Conservation (phyloP, 352 stramenopile genomes). For the Phytophthora citricola region DNA sequence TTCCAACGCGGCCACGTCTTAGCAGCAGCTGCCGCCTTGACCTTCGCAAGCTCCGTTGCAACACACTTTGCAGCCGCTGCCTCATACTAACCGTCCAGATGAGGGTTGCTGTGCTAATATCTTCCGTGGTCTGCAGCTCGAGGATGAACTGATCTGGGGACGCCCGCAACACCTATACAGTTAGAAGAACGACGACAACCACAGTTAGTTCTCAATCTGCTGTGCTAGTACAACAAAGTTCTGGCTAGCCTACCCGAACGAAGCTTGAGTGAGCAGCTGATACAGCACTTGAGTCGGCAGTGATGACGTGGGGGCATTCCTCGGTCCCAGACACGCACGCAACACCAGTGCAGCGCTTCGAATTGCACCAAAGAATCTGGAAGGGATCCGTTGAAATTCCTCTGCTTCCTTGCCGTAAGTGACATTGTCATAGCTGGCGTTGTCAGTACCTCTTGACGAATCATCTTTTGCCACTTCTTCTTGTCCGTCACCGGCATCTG, state of each 20-base stretch:
- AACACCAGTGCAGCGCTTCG: slow-evolving; percentile 65
- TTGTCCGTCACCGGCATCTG: slow-evolving; percentile 20
- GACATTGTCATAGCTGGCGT: slow-evolving; percentile 11
- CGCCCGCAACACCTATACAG: slow-evolving; percentile 56
- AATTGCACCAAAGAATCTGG: slow-evolving; percentile 57
- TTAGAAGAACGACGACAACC: background rate
- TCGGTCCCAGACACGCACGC: slow-evolving; percentile 62
- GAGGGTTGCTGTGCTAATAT: slow-evolving; percentile 69
- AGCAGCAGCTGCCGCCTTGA: slow-evolving; percentile 59
- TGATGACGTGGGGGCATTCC: slow-evolving; percentile 13
- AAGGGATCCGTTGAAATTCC: slow-evolving; percentile 39
- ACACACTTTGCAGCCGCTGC: slow-evolving; percentile 61
- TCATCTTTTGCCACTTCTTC: slow-evolving; percentile 15
- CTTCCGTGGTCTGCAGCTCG: slow-evolving; percentile 61
- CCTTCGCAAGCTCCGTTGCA: slow-evolving; percentile 61
- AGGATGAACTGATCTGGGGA: slow-evolving; percentile 73
- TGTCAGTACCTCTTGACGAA: slow-evolving; percentile 3
- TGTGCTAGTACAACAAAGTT: background rate
- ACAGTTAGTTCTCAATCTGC: slow-evolving; percentile 10
- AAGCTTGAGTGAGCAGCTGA: slow-evolving; percentile 83
- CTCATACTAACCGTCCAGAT: slow-evolving; percentile 85
- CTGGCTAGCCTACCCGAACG: slow-evolving; percentile 51
- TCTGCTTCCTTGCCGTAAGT: slow-evolving; percentile 5
- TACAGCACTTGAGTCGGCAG: slow-evolving; percentile 66
- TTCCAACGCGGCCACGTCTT: slow-evolving; percentile 81